These are phyloP conservation scores for Pisolithus orientalis DNA, from an alignment of 768 basidiomycete genomes.

Conservation along the genomic window DNA sequence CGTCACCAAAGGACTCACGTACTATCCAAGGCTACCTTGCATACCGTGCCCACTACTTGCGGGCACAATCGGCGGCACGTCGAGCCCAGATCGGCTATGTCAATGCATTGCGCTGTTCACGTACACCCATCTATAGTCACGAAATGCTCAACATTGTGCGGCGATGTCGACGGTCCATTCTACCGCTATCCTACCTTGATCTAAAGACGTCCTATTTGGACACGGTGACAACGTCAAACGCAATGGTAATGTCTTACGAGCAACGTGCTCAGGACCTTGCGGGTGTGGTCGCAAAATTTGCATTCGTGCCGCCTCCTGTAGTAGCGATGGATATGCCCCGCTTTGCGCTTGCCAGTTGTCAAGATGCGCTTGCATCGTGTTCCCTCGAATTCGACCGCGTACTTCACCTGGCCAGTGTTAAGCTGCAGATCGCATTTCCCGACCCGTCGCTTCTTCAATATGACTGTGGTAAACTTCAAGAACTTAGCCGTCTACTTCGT, in stretches of 20 bases:
- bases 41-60: conserved; percentile 44
- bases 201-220: conserved; percentile 36
- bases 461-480: conserved; percentile 93
- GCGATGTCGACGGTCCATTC: conserved; percentile 38
- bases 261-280: conserved; percentile 51
- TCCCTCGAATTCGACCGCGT: conserved; percentile 53
- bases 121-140: conserved; percentile 36
- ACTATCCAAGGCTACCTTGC: conserved; percentile 67
- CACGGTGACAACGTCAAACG: conserved; percentile 34
- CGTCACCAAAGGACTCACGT: conserved; percentile 68
- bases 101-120: conserved; percentile 65
- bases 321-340: conserved; percentile 70
- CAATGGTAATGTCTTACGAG: conserved; percentile 57
- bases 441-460: conserved; percentile 86
- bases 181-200: conserved; percentile 45
- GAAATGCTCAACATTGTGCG: conserved; percentile 40
- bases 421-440: conserved; percentile 90
- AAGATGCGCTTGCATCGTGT: conserved; percentile 22
- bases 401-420: conserved; percentile 71
- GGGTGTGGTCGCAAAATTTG: conserved; percentile 57
- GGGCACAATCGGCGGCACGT: conserved; percentile 45
- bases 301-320: conserved; percentile 73
- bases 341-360: conserved; percentile 48
- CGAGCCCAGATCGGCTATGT: conserved; percentile 70
- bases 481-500: conserved; percentile 70